Evolutionary conservation across 345 rosid genomes (phyloP).

Genomic region (Clarkia xantiana): DNA sequence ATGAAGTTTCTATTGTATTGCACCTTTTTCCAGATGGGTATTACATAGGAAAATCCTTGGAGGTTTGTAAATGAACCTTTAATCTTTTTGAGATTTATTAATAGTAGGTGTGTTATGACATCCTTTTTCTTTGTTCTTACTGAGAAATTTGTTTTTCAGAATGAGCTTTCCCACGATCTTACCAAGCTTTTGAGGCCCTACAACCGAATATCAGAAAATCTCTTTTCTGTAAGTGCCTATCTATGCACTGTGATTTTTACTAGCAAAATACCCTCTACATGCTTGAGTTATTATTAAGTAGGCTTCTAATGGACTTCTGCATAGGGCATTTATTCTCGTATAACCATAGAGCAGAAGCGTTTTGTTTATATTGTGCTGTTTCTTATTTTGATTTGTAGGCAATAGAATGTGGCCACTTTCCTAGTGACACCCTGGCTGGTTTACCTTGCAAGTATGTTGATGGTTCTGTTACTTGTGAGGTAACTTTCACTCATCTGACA

Average conservation of each 20-base stretch:
- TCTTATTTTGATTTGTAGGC: conserved; percentile 35
- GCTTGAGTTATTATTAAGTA: background rate
- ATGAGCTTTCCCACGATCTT: conserved; percentile 39
- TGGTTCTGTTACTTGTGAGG: conserved; percentile 78
- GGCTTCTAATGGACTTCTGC: background rate
- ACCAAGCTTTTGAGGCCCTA: conserved; percentile 60
- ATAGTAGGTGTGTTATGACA: background rate
- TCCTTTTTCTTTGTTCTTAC: conserved; percentile 10
- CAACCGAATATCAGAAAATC: conserved; percentile 75
- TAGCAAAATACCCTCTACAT: background rate
- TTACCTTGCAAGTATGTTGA: conserved; percentile 61
- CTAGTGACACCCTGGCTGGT: conserved; percentile 65
- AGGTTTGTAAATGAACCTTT: conserved; percentile 35
- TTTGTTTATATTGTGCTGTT: background rate
- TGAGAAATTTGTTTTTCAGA: conserved; percentile 18
- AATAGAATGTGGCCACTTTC: conserved; percentile 80
- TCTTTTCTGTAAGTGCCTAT: conserved; percentile 48
- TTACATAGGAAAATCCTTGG: conserved; percentile 53
- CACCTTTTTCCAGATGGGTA: conserved; percentile 71
- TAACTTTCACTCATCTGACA: conserved; percentile 8
- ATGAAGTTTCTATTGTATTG: conserved; percentile 64
- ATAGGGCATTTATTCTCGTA: background rate
- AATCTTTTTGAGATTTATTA: background rate
- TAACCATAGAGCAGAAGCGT: conserved; percentile 1
- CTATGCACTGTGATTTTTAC: conserved; percentile 1